phyloP scores from a whole-genome alignment of 257 asterid genomes.

The Jasminum sambac region DNA sequence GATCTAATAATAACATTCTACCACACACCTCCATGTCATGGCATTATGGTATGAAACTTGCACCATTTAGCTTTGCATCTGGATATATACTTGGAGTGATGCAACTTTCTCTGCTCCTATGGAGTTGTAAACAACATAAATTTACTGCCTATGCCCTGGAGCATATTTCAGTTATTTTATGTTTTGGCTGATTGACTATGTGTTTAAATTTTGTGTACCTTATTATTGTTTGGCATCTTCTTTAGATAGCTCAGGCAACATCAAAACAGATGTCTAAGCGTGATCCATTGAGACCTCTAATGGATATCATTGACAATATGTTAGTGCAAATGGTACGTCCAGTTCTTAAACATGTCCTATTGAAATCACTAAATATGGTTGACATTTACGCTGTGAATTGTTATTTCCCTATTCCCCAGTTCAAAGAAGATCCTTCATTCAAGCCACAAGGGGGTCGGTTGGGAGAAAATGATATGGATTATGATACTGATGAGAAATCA shows the following conservation, averaged over 20 bases:
- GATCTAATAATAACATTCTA: background rate
- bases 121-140: background rate
- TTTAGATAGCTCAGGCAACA: conserved; percentile 97
- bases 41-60: background rate
- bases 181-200: background rate
- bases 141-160: background rate
- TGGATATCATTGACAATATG: conserved; percentile 93
- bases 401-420: conserved; percentile 43
- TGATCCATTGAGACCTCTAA: conserved; percentile 85
- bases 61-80: background rate
- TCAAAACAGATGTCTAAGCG: conserved; percentile 99
- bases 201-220: conserved; percentile 16
- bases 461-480: conserved; percentile 99
- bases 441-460: conserved; percentile 97
- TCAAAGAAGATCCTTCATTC: conserved; percentile 92
- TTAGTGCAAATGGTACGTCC: conserved; percentile 80
- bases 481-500: conserved; percentile 97
- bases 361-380: conserved; percentile 24
- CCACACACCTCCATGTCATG: background rate
- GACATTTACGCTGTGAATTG: conserved; percentile 16
- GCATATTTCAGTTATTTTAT: background rate
- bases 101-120: background rate
- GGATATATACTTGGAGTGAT: background rate
- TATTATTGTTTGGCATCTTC: conserved; percentile 11
- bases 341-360: conserved; percentile 26